phyloP scores from a whole-genome alignment of 2,329 filamentous ascomycete genomes.

The Cephalotrichum gorgonifer region DNA sequence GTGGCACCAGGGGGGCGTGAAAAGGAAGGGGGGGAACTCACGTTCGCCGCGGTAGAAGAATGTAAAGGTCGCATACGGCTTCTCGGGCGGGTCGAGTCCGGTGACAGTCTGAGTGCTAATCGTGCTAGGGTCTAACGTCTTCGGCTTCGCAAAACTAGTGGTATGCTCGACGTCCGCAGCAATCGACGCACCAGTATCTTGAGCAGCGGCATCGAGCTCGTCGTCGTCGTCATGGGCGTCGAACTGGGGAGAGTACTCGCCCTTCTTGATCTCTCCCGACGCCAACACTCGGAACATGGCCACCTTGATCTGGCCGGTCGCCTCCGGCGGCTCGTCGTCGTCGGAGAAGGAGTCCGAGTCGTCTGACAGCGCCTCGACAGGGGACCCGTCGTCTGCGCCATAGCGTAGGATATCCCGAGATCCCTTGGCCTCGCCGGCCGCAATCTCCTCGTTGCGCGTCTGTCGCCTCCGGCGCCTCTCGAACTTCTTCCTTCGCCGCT shows the following conservation, averaged over 20 bases:
- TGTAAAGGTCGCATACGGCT: constrained; percentile 93
- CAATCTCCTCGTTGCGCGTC: constrained; percentile 26
- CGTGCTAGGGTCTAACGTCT: constrained; percentile 88
- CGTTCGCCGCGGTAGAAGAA: constrained; percentile 96
- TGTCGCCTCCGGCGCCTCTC: constrained; percentile 57
- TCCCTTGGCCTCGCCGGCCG: constrained; percentile 3
- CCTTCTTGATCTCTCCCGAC: constrained; percentile 93
- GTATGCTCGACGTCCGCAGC: constrained; percentile 90
- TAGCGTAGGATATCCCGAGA: constrained; percentile 61
- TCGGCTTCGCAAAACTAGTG: constrained; percentile 94
- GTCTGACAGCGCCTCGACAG: constrained; percentile 57
- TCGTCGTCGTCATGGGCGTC: constrained; percentile 95
- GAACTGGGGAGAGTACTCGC: constrained; percentile 96
- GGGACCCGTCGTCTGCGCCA: constrained; percentile 63
- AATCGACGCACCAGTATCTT: constrained; percentile 28
- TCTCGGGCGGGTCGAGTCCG: constrained; percentile 89
- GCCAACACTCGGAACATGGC: constrained; percentile 91
- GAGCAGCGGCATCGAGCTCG: constrained; percentile 28
- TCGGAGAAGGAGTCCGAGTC: constrained; percentile 53
- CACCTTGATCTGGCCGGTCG: constrained; percentile 95
- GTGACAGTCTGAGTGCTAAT: constrained; percentile 99
- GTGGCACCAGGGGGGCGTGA: no score
- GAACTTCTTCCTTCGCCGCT: constrained; percentile 76
- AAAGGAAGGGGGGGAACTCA: constrained; percentile 38
- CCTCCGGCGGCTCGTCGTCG: constrained; percentile 85